phyloP scores from a whole-genome alignment of 495 filamentous ascomycete genomes.

The Penicillium ucsense region DNA sequence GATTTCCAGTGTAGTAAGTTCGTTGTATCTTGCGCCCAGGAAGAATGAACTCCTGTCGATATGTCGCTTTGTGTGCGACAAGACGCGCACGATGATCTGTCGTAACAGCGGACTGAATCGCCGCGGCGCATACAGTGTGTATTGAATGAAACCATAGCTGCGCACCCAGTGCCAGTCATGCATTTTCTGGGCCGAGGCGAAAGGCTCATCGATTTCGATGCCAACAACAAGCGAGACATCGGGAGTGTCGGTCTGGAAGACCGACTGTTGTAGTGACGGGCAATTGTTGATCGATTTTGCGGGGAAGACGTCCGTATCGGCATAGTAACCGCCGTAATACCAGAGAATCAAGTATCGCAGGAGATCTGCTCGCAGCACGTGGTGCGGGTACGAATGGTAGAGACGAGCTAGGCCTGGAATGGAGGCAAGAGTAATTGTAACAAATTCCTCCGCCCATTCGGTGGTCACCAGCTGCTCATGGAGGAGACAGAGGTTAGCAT shows the following conservation, averaged over 20 bases:
- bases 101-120: constrained; percentile 32
- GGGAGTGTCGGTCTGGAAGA: constrained; percentile 7
- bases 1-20: constrained; percentile 24
- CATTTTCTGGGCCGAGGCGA: constrained; percentile 24
- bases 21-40: constrained; percentile 13
- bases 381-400: constrained; percentile 26
- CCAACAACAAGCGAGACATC: constrained; percentile 32
- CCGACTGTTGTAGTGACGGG: constrained; percentile 15
- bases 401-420: constrained; percentile 21
- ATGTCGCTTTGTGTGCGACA: constrained; percentile 27
- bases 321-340: constrained; percentile 43
- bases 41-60: constrained; percentile 8
- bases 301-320: constrained; percentile 36
- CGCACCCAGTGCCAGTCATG: constrained; percentile 32
- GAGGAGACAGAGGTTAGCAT: neutral
- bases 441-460: constrained; percentile 21
- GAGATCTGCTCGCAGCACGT: constrained; percentile 36
- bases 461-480: constrained; percentile 17
- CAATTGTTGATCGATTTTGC: constrained; percentile 22
- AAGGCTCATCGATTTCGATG: constrained; percentile 34
- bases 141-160: constrained; percentile 33
- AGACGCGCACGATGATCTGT: constrained; percentile 25
- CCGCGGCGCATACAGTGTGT: constrained; percentile 29
- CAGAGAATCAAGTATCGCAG: constrained; percentile 41
- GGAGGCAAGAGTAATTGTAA: constrained; percentile 15